A percentile compares a stretch with the other conserved stretches of the same genome.
phyloP scores from a whole-genome alignment of 768 basidiomycete genomes.

The Ramaria sp. region DNA sequence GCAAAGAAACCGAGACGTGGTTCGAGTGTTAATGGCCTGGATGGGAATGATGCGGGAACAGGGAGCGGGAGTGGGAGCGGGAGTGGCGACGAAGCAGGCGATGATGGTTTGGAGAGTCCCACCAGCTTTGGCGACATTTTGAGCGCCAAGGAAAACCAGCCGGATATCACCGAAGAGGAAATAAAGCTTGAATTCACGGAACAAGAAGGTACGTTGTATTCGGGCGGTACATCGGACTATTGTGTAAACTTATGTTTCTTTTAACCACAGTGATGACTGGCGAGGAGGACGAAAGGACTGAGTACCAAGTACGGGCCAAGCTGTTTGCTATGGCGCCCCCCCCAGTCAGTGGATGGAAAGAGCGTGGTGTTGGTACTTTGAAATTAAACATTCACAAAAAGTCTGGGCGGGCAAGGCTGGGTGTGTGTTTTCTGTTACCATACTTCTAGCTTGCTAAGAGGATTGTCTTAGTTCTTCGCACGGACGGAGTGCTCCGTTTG shows the following conservation, averaged over 20 bases:
- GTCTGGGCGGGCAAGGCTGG: slow-evolving; percentile 56
- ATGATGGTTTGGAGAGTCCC: slow-evolving; percentile 13
- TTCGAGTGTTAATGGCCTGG: neutral
- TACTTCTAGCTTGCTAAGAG: slow-evolving; percentile 10
- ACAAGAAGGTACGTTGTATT: slow-evolving; percentile 45
- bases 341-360: slow-evolving; percentile 53
- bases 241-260: neutral
- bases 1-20: slow-evolving; percentile 7
- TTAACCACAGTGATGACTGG: slow-evolving; percentile 51
- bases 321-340: slow-evolving; percentile 37
- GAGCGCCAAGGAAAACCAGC: slow-evolving; percentile 17
- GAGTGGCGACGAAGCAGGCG: slow-evolving; percentile 11
- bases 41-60: slow-evolving; percentile 8
- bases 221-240: neutral
- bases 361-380: slow-evolving; percentile 61
- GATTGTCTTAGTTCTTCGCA: slow-evolving; percentile 66
- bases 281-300: slow-evolving; percentile 72
- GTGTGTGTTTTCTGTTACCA: slow-evolving; percentile 27
- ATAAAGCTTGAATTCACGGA: slow-evolving; percentile 38
- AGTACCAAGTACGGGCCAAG: slow-evolving; percentile 71
- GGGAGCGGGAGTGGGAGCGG: slow-evolving; percentile 3
- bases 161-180: slow-evolving; percentile 35
- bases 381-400: slow-evolving; percentile 61
- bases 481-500: slow-evolving; percentile 70
- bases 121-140: slow-evolving; percentile 7